Evolutionary conservation across 2,329 filamentous ascomycete species (phyloP).

Genomic region (Apiospora kogelbergensis): DNA sequence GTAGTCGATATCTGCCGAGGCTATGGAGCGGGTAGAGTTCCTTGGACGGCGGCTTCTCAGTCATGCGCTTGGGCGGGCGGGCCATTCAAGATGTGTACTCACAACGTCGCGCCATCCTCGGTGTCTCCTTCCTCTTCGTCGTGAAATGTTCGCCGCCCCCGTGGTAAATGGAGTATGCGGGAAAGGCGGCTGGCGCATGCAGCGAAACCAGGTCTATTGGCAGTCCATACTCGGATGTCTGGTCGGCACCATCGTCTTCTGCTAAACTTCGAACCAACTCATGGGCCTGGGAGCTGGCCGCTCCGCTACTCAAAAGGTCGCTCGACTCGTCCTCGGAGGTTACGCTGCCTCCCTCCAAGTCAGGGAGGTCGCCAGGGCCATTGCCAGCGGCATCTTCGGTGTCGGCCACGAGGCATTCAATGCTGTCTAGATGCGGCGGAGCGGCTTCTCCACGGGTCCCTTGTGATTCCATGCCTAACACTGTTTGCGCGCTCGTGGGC

Average conservation of each 20-base stretch:
- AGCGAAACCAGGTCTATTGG: conserved; percentile 42
- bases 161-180: conserved; percentile 26
- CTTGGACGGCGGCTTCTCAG: conserved; percentile 16
- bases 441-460: background rate
- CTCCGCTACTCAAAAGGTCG: conserved; percentile 28
- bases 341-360: conserved; percentile 5
- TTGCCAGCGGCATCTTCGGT: background rate
- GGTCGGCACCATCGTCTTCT: conserved; percentile 24
- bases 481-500: background rate
- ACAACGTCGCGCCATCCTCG: conserved; percentile 40
- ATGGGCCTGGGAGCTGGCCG: conserved; percentile 19
- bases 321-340: conserved; percentile 17
- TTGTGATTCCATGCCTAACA: background rate
- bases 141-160: background rate
- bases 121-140: conserved; percentile 3
- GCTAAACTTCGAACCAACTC: conserved; percentile 19
- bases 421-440: background rate
- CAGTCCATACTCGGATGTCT: conserved; percentile 12
- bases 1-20: conserved; percentile 53
- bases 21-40: conserved; percentile 47
- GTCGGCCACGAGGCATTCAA: background rate
- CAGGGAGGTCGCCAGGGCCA: conserved; percentile 4
- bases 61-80: background rate
- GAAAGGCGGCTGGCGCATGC: conserved; percentile 41
- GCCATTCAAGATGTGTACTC: conserved; percentile 25